Conservation (phyloP, 2,329 filamentous ascomycete genomes). For the Epicoccum sorghinum region DNA sequence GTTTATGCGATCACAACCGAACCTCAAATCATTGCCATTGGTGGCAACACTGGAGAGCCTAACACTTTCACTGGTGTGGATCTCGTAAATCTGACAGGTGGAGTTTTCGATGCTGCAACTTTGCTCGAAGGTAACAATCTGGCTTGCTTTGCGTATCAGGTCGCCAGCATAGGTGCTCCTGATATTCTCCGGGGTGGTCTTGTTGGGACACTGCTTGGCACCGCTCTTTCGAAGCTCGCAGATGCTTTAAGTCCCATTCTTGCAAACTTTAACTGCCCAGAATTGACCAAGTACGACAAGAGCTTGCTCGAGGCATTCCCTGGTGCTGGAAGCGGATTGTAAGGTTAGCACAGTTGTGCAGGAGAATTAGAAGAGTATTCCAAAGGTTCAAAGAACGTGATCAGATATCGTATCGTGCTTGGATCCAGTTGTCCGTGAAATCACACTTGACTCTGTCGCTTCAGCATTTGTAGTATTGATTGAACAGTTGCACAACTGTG, state of each 20-base stretch:
- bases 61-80: conserved; percentile 47
- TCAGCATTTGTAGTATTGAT: too few species aligned
- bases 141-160: conserved; percentile 49
- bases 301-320: conserved; percentile 11
- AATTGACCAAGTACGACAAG: conserved; percentile 10
- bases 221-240: conserved; percentile 34
- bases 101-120: conserved; percentile 51
- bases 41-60: conserved; percentile 44
- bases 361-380: too few species aligned
- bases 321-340: conserved; percentile 12
- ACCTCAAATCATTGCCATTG: conserved; percentile 42
- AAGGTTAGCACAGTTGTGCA: neutral
- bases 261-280: conserved; percentile 13
- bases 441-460: too few species aligned
- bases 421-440: too few species aligned
- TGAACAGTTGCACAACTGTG: too few species aligned
- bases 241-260: conserved; percentile 1
- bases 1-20: conserved; percentile 17
- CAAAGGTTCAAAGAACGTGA: too few species aligned
- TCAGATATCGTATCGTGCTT: too few species aligned
- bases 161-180: conserved; percentile 35
- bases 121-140: conserved; percentile 57
- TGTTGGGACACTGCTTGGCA: conserved; percentile 7
- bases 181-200: conserved; percentile 43
- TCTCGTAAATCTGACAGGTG: conserved; percentile 45